Evolutionary conservation across 2,329 filamentous ascomycete species (phyloP).

Genomic region (Didymella exigua): DNA sequence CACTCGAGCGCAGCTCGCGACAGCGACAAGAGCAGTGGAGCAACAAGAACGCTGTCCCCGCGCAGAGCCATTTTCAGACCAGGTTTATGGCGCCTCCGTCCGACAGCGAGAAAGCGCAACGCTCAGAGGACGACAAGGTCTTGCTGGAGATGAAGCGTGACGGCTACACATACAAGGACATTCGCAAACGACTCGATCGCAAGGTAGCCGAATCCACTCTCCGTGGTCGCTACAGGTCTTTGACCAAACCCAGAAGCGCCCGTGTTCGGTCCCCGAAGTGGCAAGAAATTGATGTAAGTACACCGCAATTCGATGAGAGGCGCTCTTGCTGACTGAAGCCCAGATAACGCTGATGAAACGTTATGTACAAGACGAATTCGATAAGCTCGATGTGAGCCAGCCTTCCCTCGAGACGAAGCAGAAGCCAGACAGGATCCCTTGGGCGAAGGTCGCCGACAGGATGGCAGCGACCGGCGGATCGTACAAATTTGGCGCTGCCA

Average conservation of each 20-base stretch:
- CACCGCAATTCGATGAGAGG: neutral
- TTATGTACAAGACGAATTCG: conserved; percentile 30
- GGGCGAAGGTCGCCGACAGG: conserved; percentile 63
- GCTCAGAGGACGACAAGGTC: conserved; percentile 35
- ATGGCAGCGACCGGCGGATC: conserved; percentile 60
- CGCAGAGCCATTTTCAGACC: conserved; percentile 10
- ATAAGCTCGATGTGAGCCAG: conserved; percentile 22
- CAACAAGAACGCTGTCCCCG: conserved; percentile 3
- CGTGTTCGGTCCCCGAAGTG: conserved; percentile 71
- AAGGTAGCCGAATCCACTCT: conserved; percentile 73
- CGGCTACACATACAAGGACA: conserved; percentile 70
- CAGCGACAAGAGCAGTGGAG: conserved; percentile 13
- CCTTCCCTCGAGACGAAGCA: conserved; percentile 16
- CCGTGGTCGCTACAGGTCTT: conserved; percentile 67
- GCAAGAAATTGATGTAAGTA: conserved; percentile 67
- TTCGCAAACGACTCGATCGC: conserved; percentile 61
- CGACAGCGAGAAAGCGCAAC: conserved; percentile 1
- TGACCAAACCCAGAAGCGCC: conserved; percentile 67
- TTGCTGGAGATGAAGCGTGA: conserved; percentile 61
- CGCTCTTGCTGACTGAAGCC: conserved; percentile 13
- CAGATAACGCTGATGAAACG: conserved; percentile 35
- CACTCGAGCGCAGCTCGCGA: neutral
- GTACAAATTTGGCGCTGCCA: conserved; percentile 65
- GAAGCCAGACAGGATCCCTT: conserved; percentile 56
- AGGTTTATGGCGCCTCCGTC: conserved; percentile 3